Evolutionary conservation across 441 rosid genomes (phyloP), one percentile per base, ranked within the genome.

Genomic region (Bruguiera hainesii): DNA sequence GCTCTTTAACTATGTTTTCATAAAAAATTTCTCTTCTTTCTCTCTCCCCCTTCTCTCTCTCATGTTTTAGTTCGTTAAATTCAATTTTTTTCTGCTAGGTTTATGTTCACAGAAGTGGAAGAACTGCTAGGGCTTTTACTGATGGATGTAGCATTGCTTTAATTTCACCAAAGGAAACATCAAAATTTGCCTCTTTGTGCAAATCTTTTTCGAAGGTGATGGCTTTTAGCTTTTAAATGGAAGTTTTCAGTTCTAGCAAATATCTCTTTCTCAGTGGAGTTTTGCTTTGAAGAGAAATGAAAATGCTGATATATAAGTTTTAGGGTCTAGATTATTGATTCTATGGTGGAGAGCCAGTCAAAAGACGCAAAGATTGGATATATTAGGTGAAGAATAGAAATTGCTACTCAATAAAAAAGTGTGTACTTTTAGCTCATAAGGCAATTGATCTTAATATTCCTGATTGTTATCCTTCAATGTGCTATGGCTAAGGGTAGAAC

Each of bases 101-200:
- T 52, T 95, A 95, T 80, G 96, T 95, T n/a, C 99, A 95, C 71
- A 84, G 99, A 84, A 90, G 99, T 80, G 99, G 99, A 60, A 85
- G 99, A 78, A 92, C 96, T 68, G 98, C 99, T 71, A 87, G 99
- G 78, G 98, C 97, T 62, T 92, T 81, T 61, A 73, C 87, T 60
- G 99, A 95, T 76, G 99, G 99, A 66, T 95, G 98, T 83, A 95
- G 89, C 75, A 88, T 95, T 80, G 95, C 97, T 72, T 75, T 92
- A 65, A 84, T 95, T 72, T 81, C 97, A 18, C 79, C 99, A 29
- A 84, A 72, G 61, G 99, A 95, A 51, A 73, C 89, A 16, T 83
- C 95, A 60, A 95, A 95, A 76, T 92, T 90, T 78, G 91, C 90
- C 69, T 67, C 97, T 20, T 73, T 95, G 66, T 92, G 98, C 87